Percentiles rank a stretch among this genome's conserved stretches.
These are phyloP conservation scores for Phytopythium helicoides DNA, from an alignment of 352 stramenopile species.

Conservation along the genomic window DNA sequence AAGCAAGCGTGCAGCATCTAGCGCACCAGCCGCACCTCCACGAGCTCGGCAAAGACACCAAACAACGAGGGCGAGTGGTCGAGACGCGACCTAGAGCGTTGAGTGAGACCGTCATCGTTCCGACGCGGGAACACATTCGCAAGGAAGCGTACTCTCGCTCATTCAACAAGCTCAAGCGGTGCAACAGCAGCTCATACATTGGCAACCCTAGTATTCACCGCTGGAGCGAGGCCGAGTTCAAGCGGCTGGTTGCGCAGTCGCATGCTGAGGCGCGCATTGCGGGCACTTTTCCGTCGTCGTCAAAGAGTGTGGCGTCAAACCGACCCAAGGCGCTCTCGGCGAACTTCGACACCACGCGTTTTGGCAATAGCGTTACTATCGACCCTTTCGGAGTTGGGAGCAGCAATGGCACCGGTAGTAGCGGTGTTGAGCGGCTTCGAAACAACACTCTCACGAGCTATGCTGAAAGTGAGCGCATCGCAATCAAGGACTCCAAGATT, in stretches of 20 bases:
- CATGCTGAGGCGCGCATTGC: slow-evolving; percentile 48
- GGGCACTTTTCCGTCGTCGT: slow-evolving; percentile 31
- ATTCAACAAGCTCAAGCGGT: slow-evolving; percentile 57
- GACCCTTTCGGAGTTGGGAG: slow-evolving; percentile 39
- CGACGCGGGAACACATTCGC: slow-evolving; percentile 27
- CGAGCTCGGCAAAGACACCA: slow-evolving; percentile 38
- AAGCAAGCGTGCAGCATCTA: slow-evolving; percentile 74
- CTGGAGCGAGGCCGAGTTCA: slow-evolving; percentile 73
- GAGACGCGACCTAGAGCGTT: slow-evolving; percentile 37
- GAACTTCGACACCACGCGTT: slow-evolving; percentile 58
- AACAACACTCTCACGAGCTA: slow-evolving; percentile 15
- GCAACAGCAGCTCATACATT: slow-evolving; percentile 63
- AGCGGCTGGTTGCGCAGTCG: slow-evolving; percentile 64
- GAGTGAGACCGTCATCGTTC: slow-evolving; percentile 58
- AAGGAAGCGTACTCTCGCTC: slow-evolving; percentile 23
- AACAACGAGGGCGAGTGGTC: slow-evolving; percentile 24
- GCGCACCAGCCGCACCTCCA: slow-evolving; percentile 67
- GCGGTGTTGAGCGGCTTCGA: slow-evolving; percentile 7
- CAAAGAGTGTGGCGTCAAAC: slow-evolving; percentile 13
- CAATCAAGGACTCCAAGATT: slow-evolving; percentile 47
- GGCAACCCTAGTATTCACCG: slow-evolving; percentile 68
- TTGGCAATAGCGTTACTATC: slow-evolving; percentile 40
- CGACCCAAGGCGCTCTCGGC: slow-evolving; percentile 58
- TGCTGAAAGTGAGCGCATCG: slow-evolving; percentile 24
- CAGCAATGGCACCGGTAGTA: slow-evolving; percentile 1